A percentile compares a stretch with the other conserved stretches of the same genome.
Conservation (phyloP, 2,329 filamentous ascomycete genomes). For the Plenodomus lindquistii region DNA sequence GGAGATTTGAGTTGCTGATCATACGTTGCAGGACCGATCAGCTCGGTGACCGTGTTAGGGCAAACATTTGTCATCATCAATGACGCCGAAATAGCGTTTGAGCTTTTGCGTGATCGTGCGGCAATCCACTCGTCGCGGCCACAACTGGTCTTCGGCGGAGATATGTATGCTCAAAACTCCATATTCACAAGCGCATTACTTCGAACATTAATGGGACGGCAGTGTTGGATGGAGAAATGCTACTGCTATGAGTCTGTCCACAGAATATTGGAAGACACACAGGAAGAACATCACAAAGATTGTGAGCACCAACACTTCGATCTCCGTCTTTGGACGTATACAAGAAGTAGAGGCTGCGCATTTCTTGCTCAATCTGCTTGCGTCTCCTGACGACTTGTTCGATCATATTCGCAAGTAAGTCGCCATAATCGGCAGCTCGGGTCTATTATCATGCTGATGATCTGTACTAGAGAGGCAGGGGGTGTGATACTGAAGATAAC, state of each 20-base stretch:
- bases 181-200: not conserved
- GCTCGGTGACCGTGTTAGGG: slow-evolving; percentile 35
- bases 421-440: no score
- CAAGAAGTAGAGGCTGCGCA: slow-evolving; percentile 35
- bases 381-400: slow-evolving; percentile 24
- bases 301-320: slow-evolving; percentile 21
- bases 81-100: slow-evolving; percentile 29
- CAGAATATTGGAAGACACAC: slow-evolving; percentile 26
- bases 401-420: slow-evolving; percentile 33
- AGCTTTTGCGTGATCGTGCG: slow-evolving; percentile 27
- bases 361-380: slow-evolving; percentile 29
- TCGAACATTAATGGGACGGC: no score
- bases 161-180: slow-evolving; percentile 17
- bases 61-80: slow-evolving; percentile 37
- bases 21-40: slow-evolving; percentile 38
- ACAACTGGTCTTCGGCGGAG: slow-evolving; percentile 26
- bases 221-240: slow-evolving; percentile 34
- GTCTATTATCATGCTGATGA: no score
- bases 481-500: slow-evolving; percentile 33
- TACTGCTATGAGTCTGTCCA: slow-evolving; percentile 25
- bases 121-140: slow-evolving; percentile 26
- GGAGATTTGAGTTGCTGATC: no score
- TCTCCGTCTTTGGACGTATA: slow-evolving; percentile 29
- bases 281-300: slow-evolving; percentile 33
- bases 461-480: no score